A percentile compares a stretch with the other conserved stretches of the same genome.
Conservation (phyloP, 768 basidiomycete genomes). For the Suillus americanus region DNA sequence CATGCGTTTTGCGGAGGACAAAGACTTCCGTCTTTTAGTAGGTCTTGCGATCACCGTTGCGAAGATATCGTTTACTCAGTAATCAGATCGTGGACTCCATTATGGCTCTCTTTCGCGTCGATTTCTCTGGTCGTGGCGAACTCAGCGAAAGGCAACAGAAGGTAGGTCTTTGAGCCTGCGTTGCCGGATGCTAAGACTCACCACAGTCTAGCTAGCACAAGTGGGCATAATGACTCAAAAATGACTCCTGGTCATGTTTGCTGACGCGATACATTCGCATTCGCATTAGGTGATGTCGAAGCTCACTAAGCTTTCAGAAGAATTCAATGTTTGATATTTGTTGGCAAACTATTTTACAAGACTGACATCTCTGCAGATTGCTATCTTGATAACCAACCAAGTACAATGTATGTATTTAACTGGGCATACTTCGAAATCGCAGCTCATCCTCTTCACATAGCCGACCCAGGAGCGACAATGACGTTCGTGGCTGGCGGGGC, state of each 20-base stretch:
- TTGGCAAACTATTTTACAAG: slow-evolving; percentile 3
- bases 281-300: slow-evolving; percentile 88
- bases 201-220: slow-evolving; percentile 69
- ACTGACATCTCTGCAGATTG: slow-evolving; percentile 50
- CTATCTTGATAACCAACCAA: slow-evolving; percentile 89
- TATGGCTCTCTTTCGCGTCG: slow-evolving; percentile 95
- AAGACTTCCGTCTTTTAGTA: slow-evolving; percentile 75
- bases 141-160: slow-evolving; percentile 94
- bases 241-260: background rate
- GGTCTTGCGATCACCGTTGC: background rate
- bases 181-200: slow-evolving; percentile 12
- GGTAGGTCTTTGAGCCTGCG: slow-evolving; percentile 34
- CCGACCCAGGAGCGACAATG: slow-evolving; percentile 94
- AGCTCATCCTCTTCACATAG: slow-evolving; percentile 34
- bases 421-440: background rate
- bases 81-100: slow-evolving; percentile 90
- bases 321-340: slow-evolving; percentile 65
- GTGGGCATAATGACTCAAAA: slow-evolving; percentile 34
- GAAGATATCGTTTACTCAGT: slow-evolving; percentile 11
- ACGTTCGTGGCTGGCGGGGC: slow-evolving; percentile 94
- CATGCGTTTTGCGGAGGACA: slow-evolving; percentile 85
- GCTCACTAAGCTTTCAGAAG: slow-evolving; percentile 88
- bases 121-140: slow-evolving; percentile 92
- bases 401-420: slow-evolving; percentile 64
- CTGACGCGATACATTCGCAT: background rate